Evolutionary conservation across 257 asterid species (phyloP), one percentile per base, ranked within the genome.

Genomic region (Gentiana dahurica): DNA sequence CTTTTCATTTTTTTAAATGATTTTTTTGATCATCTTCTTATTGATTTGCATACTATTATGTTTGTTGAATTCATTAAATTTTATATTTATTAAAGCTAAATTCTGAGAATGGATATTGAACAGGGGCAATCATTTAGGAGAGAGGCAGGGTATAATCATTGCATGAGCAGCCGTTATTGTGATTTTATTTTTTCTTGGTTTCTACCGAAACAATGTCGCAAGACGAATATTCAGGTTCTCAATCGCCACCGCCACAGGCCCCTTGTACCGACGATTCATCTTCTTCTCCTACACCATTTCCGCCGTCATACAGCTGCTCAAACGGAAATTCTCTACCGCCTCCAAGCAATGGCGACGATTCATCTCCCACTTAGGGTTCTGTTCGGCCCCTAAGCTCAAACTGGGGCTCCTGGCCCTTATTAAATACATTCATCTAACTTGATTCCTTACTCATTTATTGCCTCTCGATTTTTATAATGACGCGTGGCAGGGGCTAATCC

Each of bases 51-150:
- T 24, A 24, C 24, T 39, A 15, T 11, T 49, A 15, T 12, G 15
- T 46, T 61, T 11, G 3, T 2, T 50, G 24, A 9, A 51, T 60
- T 3, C 24, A 10, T 7, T 39, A 36, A 34, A 4, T n/a, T 15
- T 36, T 36, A 1, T 8, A 34, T 12, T 54, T 55, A 12, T 32
- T 11, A 36, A 3, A 7, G 0, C 36, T 38, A 33, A 35, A 44
- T 52, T 8, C 7, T 7, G 49, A 55, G 41, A 8, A 24, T 37
- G 24, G 46, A 45, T 13, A 49, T 12, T 53, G 37, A 53, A 47
- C 72, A 78, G 77, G 83, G 73, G 63, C 54, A 58, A 53, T 54
- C 55, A 6, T 68, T 56, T 70, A 64, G 86, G 89, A 82, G 93
- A 72, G 55, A 62, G 90, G 83, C 75, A 64, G 85, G 82, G 90